Evolutionary conservation across 768 basidiomycete genomes (phyloP).

Genomic region (Infundibulicybe gibba): DNA sequence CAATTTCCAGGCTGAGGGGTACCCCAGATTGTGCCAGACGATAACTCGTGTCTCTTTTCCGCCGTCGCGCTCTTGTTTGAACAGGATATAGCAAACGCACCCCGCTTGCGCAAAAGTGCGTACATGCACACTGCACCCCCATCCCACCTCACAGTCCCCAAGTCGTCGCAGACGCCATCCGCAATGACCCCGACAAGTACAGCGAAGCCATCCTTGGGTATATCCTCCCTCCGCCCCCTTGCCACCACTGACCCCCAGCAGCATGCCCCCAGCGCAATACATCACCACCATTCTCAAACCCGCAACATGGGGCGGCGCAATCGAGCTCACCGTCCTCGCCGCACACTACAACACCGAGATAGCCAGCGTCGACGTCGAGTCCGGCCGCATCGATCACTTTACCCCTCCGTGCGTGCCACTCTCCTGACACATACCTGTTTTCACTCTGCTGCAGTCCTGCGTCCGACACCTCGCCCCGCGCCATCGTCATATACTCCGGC

Average conservation of each 20-base stretch:
- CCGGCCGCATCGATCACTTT: constrained; percentile 85
- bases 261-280: constrained; percentile 64
- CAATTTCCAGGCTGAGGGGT: not conserved
- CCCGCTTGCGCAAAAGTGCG: constrained; percentile 71
- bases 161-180: constrained; percentile 86
- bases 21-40: constrained; percentile 76
- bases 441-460: constrained; percentile 21
- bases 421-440: too few relatives aligned
- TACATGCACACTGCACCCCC: not conserved
- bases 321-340: constrained; percentile 86
- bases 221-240: not conserved
- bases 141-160: constrained; percentile 19
- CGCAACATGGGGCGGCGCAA: constrained; percentile 92
- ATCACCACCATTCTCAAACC: constrained; percentile 78
- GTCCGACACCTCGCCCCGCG: constrained; percentile 39
- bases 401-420: constrained; percentile 29
- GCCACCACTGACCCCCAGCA: constrained; percentile 7
- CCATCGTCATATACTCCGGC: constrained; percentile 87
- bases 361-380: constrained; percentile 87
- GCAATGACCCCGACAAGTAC: constrained; percentile 65
- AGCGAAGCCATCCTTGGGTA: constrained; percentile 86
- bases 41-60: constrained; percentile 94
- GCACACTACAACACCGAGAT: constrained; percentile 84
- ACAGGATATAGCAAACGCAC: constrained; percentile 72
- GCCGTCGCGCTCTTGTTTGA: constrained; percentile 83